Percentiles rank a stretch among this genome's conserved stretches.
phyloP scores from a whole-genome alignment of 192 early-diverging fungal genomes.

The Backusella luteola region DNA sequence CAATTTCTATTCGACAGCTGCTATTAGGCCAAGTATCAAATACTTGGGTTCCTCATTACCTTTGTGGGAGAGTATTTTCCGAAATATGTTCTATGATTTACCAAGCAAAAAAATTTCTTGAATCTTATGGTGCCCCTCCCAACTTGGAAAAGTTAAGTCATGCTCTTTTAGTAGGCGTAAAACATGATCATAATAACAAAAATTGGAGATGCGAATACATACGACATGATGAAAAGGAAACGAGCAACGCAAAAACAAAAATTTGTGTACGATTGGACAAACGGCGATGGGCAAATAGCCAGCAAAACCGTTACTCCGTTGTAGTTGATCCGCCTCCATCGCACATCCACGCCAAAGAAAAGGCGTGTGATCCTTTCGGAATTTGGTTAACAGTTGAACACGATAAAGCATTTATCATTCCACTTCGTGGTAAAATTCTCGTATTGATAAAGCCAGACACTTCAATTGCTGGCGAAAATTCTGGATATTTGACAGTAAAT shows the following conservation, averaged over 20 bases:
- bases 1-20: constrained; percentile 37
- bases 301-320: constrained; percentile 28
- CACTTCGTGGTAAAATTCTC: constrained; percentile 44
- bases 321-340: constrained; percentile 53
- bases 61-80: background rate
- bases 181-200: constrained; percentile 23
- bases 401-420: constrained; percentile 38
- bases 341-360: constrained; percentile 27
- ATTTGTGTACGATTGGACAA: constrained; percentile 38
- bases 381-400: constrained; percentile 45
- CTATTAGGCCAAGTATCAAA: constrained; percentile 27
- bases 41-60: constrained; percentile 1
- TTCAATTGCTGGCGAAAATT: background rate
- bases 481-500: constrained; percentile 16
- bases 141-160: constrained; percentile 13
- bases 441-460: constrained; percentile 38
- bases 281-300: constrained; percentile 30
- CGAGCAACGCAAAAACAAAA: background rate
- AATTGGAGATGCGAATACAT: constrained; percentile 36
- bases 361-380: constrained; percentile 42
- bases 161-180: constrained; percentile 7
- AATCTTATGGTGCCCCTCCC: constrained; percentile 26
- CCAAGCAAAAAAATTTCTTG: constrained; percentile 7
- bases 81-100: background rate
- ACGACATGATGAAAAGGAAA: background rate